Evolutionary conservation across 306 rosid genomes (phyloP).

Genomic region (Geum urbanum): DNA sequence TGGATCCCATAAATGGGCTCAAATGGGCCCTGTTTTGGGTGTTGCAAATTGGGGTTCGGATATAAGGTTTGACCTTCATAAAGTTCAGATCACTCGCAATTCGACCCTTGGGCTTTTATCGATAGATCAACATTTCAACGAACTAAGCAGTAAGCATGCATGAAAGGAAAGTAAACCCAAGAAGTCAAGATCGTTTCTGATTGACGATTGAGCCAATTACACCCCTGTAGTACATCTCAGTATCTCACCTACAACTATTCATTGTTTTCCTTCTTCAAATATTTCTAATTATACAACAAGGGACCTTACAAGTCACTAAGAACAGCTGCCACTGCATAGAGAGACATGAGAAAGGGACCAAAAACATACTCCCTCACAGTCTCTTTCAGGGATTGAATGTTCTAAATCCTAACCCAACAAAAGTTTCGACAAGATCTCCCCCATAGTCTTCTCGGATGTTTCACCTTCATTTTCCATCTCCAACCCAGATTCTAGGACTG

Average conservation of each 20-base stretch:
- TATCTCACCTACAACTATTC: conserved; percentile 1
- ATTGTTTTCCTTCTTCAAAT: conserved; percentile 5
- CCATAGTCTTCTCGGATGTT: conserved; percentile 92
- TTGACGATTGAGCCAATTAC: conserved; percentile 12
- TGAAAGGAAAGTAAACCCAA: too few relatives aligned
- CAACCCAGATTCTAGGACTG: conserved; percentile 77
- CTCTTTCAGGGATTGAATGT: not conserved
- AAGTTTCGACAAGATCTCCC: conserved; percentile 85
- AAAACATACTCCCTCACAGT: not conserved
- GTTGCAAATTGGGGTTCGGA: not conserved
- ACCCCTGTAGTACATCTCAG: conserved; percentile 20
- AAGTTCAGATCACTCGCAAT: too few relatives aligned
- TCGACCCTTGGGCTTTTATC: not conserved
- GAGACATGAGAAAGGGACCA: not conserved
- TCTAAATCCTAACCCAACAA: conserved; percentile 51
- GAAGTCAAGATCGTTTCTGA: too few relatives aligned
- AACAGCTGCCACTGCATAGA: not conserved
- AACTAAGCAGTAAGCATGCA: too few relatives aligned
- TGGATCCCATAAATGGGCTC: too few relatives aligned
- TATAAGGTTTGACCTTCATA: not conserved
- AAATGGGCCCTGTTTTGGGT: not conserved
- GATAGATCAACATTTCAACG: not conserved
- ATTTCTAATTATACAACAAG: conserved; percentile 7
- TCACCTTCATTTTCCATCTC: conserved; percentile 68
- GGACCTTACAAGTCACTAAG: not conserved